phyloP scores from a whole-genome alignment of 2,329 filamentous ascomycete genomes.

The Calcarisporium arbuscula region DNA sequence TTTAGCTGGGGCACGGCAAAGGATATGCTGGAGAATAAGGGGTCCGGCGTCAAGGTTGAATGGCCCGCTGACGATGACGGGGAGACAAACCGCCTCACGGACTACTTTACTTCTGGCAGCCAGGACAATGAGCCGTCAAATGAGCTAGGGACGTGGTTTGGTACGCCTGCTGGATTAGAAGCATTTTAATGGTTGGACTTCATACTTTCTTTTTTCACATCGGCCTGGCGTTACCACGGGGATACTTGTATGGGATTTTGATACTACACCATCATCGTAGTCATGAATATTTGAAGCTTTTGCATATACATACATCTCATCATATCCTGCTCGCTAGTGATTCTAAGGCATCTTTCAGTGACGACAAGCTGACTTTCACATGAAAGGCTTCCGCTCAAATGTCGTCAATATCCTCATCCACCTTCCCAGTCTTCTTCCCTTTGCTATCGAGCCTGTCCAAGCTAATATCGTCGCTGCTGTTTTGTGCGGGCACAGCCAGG shows the following conservation, averaged over 20 bases:
- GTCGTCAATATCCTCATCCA: slow-evolving; percentile 54
- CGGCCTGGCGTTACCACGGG: background rate
- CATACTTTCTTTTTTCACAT: too few relatives aligned
- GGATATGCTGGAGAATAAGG: slow-evolving; percentile 80
- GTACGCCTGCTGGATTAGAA: slow-evolving; percentile 60
- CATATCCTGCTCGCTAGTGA: slow-evolving; percentile 13
- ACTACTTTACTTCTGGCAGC: slow-evolving; percentile 56
- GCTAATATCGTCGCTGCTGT: slow-evolving; percentile 43
- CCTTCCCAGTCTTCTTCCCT: slow-evolving; percentile 42
- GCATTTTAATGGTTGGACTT: slow-evolving; percentile 50
- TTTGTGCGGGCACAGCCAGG: slow-evolving; percentile 61
- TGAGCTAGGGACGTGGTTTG: slow-evolving; percentile 82
- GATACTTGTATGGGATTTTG: background rate
- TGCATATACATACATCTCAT: slow-evolving; percentile 13
- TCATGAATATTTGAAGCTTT: too few relatives aligned
- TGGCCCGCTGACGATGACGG: slow-evolving; percentile 75
- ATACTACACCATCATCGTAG: too few relatives aligned
- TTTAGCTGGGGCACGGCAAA: slow-evolving; percentile 97
- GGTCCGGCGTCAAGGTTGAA: slow-evolving; percentile 63
- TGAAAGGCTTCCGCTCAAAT: slow-evolving; percentile 40
- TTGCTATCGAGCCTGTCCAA: slow-evolving; percentile 55
- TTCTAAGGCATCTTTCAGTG: slow-evolving; percentile 4
- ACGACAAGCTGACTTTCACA: slow-evolving; percentile 2
- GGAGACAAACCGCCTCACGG: slow-evolving; percentile 63
- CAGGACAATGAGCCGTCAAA: slow-evolving; percentile 41